Conservation (phyloP, 208 protist species). For the Wallacemonas sp. region DNA sequence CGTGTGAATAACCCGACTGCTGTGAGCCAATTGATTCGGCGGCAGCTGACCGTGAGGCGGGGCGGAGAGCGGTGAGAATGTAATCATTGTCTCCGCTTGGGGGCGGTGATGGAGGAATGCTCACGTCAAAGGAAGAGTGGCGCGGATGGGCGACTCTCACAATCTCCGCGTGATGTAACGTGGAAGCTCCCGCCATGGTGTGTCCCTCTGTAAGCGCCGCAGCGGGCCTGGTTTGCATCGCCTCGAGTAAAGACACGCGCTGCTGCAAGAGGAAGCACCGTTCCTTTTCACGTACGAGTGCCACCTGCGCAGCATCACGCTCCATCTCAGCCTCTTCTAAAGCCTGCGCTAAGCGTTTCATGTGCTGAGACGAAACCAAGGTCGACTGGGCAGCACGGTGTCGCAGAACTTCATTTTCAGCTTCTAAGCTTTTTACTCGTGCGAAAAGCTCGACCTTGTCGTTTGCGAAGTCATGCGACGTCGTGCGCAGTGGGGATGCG, state of each 20-base stretch:
- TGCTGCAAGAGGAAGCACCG: constrained; percentile 27
- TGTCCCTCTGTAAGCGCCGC: background rate
- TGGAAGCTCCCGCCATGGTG: too few relatives aligned
- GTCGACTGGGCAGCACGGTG: background rate
- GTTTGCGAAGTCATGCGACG: too few relatives aligned
- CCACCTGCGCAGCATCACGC: constrained; percentile 32
- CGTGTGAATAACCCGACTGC: too few relatives aligned
- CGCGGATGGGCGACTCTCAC: background rate
- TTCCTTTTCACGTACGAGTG: constrained; percentile 38
- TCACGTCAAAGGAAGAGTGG: too few relatives aligned
- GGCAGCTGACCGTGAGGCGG: background rate
- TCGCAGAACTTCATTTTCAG: constrained; percentile 15
- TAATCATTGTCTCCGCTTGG: background rate
- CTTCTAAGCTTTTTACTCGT: background rate
- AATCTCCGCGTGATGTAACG: too few relatives aligned
- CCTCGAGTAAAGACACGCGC: constrained; percentile 5
- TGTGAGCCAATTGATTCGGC: background rate
- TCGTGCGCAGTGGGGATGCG: background rate
- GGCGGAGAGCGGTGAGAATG: background rate
- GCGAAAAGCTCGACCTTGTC: background rate
- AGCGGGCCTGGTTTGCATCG: constrained; percentile 1
- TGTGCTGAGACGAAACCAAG: background rate
- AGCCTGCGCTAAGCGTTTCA: background rate
- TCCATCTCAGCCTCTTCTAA: constrained; percentile 13
- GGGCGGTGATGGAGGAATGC: background rate